These are phyloP conservation scores for Mycena venus DNA, from an alignment of 768 basidiomycete genomes.

Conservation along the genomic window DNA sequence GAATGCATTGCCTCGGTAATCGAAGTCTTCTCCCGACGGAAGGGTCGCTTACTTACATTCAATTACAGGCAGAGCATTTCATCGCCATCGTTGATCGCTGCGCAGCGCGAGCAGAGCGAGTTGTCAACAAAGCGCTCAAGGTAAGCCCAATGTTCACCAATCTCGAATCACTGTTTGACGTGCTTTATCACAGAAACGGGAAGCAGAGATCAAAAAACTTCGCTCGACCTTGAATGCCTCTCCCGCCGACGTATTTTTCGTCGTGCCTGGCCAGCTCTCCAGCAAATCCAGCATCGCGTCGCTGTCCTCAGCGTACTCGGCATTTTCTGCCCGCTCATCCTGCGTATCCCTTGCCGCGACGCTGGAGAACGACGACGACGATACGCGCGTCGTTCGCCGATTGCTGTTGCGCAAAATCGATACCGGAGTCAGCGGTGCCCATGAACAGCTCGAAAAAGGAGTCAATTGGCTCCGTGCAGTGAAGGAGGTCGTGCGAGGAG, in stretches of 20 bases:
- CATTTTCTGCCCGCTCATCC: conserved; percentile 56
- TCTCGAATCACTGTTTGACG: background rate
- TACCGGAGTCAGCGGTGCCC: conserved; percentile 64
- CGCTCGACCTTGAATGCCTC: conserved; percentile 41
- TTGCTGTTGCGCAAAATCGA: conserved; percentile 78
- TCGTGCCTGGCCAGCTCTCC: conserved; percentile 44
- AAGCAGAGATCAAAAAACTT: conserved; percentile 60
- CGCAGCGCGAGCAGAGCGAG: conserved; percentile 69
- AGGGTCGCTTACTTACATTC: conserved; percentile 6
- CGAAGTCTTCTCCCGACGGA: conserved; percentile 15
- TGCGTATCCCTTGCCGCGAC: conserved; percentile 64
- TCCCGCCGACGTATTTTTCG: conserved; percentile 36
- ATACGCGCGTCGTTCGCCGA: conserved; percentile 70
- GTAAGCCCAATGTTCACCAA: conserved; percentile 47
- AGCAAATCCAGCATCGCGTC: conserved; percentile 57
- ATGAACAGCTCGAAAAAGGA: conserved; percentile 74
- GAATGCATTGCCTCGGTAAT: conserved; percentile 68
- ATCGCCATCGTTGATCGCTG: conserved; percentile 67
- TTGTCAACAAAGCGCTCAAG: conserved; percentile 68
- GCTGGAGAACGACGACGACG: conserved; percentile 72
- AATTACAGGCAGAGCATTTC: conserved; percentile 67
- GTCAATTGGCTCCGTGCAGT: conserved; percentile 74
- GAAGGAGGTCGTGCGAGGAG: conserved; percentile 71
- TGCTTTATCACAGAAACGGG: conserved; percentile 58
- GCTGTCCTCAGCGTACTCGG: conserved; percentile 57